These are phyloP conservation scores for Sphaerulina musiva DNA, from an alignment of 2,329 filamentous ascomycete species.

Conservation along the genomic window DNA sequence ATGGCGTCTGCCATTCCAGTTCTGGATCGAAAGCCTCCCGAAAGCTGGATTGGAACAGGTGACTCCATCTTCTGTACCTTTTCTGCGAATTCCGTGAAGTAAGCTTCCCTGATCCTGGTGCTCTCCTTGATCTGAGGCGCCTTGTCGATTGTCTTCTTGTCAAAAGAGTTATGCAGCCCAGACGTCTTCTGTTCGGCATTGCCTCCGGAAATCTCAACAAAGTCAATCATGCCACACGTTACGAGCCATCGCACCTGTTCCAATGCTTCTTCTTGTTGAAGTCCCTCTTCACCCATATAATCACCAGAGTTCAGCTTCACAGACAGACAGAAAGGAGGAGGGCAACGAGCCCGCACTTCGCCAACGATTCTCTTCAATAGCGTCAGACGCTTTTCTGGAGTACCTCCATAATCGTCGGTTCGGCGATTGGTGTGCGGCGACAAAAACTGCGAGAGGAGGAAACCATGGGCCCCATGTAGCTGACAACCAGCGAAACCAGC, in stretches of 20 bases:
- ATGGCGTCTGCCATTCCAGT: slow-evolving; percentile 47
- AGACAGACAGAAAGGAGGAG: slow-evolving; percentile 40
- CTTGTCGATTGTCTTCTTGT: slow-evolving; percentile 34
- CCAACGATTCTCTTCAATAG: slow-evolving; percentile 43
- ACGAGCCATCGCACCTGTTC: slow-evolving; percentile 51
- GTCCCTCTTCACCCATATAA: slow-evolving; percentile 31
- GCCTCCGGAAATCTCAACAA: slow-evolving; percentile 62
- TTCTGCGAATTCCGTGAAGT: slow-evolving; percentile 59
- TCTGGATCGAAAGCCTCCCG: slow-evolving; percentile 56
- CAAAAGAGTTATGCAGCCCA: slow-evolving; percentile 22
- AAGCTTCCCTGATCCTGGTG: slow-evolving; percentile 55
- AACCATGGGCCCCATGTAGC: slow-evolving; percentile 47
- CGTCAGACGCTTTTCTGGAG: slow-evolving; percentile 40
- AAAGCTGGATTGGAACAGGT: slow-evolving; percentile 40
- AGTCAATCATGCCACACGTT: slow-evolving; percentile 51
- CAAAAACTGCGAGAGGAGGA: slow-evolving; percentile 41
- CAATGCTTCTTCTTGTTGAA: slow-evolving; percentile 44
- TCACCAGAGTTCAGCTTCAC: slow-evolving; percentile 50
- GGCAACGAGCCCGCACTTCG: slow-evolving; percentile 39
- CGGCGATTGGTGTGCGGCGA: slow-evolving; percentile 42
- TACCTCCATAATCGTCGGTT: slow-evolving; percentile 45
- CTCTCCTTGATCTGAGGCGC: slow-evolving; percentile 22
- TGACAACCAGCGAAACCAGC: slow-evolving; percentile 50
- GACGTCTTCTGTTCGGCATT: slow-evolving; percentile 29
- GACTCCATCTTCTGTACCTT: slow-evolving; percentile 27